Evolutionary conservation across 2,329 filamentous ascomycete species (phyloP).

Genomic region (Myotisia sp.): DNA sequence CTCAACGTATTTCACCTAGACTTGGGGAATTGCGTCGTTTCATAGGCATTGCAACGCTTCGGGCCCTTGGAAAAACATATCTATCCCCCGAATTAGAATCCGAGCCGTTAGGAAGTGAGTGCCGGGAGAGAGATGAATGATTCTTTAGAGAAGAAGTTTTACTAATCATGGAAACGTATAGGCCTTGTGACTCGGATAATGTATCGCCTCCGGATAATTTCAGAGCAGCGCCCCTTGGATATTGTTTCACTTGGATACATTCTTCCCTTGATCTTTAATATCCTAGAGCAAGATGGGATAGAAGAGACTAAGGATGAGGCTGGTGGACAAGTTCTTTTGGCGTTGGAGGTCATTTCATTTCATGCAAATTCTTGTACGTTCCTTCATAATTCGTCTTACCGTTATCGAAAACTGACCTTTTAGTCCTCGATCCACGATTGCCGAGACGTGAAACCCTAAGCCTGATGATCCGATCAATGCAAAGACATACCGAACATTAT

Average conservation of each 20-base stretch:
- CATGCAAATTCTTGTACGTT: slow-evolving; percentile 61
- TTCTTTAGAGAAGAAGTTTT: not conserved
- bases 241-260: slow-evolving; percentile 75
- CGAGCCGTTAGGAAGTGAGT: slow-evolving; percentile 60
- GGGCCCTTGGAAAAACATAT: slow-evolving; percentile 59
- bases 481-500: slow-evolving; percentile 81
- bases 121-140: too few species aligned
- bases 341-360: slow-evolving; percentile 75
- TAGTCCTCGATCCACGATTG: slow-evolving; percentile 52
- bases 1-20: slow-evolving; percentile 58
- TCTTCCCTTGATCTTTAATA: slow-evolving; percentile 63
- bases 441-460: slow-evolving; percentile 62
- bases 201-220: slow-evolving; percentile 77
- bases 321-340: slow-evolving; percentile 75
- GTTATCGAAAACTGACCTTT: slow-evolving; percentile 12
- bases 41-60: slow-evolving; percentile 72
- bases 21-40: slow-evolving; percentile 67
- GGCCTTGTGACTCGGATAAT: slow-evolving; percentile 70
- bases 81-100: slow-evolving; percentile 57
- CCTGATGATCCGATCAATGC: slow-evolving; percentile 66
- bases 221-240: slow-evolving; percentile 90
- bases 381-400: too few species aligned
- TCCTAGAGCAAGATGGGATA: slow-evolving; percentile 68
- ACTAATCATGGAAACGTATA: slow-evolving; percentile 12
- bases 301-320: slow-evolving; percentile 52